Evolutionary conservation across 1,284 basidiomycete genomes (phyloP), one percentile per base, ranked within the genome.

Genomic region (Marasmius fiardii): DNA sequence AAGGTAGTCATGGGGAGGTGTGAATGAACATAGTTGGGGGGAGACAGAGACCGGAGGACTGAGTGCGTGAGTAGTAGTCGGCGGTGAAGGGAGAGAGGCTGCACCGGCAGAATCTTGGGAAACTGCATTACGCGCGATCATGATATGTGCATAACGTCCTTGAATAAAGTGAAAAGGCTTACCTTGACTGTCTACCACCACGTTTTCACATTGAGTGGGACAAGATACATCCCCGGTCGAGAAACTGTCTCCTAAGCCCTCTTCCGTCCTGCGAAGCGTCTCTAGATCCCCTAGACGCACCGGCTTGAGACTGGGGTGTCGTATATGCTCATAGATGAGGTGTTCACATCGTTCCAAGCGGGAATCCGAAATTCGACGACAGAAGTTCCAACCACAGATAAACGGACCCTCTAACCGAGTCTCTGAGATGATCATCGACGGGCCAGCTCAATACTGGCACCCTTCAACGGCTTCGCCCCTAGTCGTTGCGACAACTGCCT

Each of bases 361-460:
- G 20, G 61, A 70, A 6, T 61, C 37, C 56, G 78, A 83, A 1
- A 67, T 69, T 18, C 64, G 64, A 2, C 74, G 67, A 51, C 83
- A 84, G 74, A 76, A 80, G 6, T 69, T 70, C 82, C 81, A 83
- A 45, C 69, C 69, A 65, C 81, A 75, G 2, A 54, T 47, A 53
- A 43, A 20, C 28, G 7, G 51, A 34, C 43, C 37, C 26, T 18
- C 35, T 20, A 50, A 39, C 14, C 28, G 20, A 23, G 43, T 41
- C 51, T 56, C 14, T 55, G 26, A 43, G 34, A 31, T 8, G 12
- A 34, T 8, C 20, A 35, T 51, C 10, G 50, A 39, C 47, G 8
- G 54, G 57, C 33, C 16, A 23, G 21, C 34, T 37, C 24, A 16
- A 20, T 65, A 64, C 64, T 55, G 58, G n/a, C n/a, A n/a, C n/a